Percentiles rank a stretch among this genome's conserved stretches.
phyloP scores from a whole-genome alignment of 495 filamentous ascomycete genomes.

The Annulohypoxylon maeteangense region DNA sequence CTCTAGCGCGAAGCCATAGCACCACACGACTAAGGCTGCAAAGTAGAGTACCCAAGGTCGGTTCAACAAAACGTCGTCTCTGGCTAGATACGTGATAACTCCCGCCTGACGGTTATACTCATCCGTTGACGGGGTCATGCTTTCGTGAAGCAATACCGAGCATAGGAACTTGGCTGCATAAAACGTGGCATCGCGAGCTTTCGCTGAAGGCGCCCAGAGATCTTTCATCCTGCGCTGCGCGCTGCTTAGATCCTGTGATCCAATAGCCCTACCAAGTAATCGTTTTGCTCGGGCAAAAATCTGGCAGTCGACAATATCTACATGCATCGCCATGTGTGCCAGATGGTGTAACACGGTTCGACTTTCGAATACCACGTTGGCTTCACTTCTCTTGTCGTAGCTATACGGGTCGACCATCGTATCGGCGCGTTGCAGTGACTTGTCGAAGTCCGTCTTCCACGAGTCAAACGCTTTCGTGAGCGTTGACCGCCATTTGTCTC shows the following conservation, averaged over 20 bases:
- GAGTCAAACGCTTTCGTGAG: constrained; percentile 91
- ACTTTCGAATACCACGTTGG: constrained; percentile 85
- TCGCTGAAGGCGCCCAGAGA: constrained; percentile 90
- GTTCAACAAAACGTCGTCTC: constrained; percentile 90
- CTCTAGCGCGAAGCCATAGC: constrained; percentile 91
- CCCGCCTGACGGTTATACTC: constrained; percentile 45
- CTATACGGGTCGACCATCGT: constrained; percentile 58
- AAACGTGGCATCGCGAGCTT: constrained; percentile 91
- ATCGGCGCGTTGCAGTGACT: constrained; percentile 67
- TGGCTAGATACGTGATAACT: constrained; percentile 74
- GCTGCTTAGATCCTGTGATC: constrained; percentile 78
- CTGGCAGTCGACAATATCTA: constrained; percentile 97
- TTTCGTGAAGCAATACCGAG: constrained; percentile 75
- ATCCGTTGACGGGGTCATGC: constrained; percentile 38
- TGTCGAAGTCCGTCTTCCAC: constrained; percentile 95
- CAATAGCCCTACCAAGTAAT: constrained; percentile 86
- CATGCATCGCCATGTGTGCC: constrained; percentile 98
- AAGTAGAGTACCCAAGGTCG: constrained; percentile 98
- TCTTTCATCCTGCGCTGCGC: constrained; percentile 88
- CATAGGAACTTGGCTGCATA: constrained; percentile 90
- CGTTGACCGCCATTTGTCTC: constrained; percentile 91
- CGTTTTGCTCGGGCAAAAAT: constrained; percentile 90
- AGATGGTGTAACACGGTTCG: constrained; percentile 90
- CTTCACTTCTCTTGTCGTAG: constrained; percentile 63
- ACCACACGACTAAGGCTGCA: constrained; percentile 91